Base-by-base conservation (phyloP, 805 yeast genomes). In the Saccharomyces cerevisiae region DNA sequence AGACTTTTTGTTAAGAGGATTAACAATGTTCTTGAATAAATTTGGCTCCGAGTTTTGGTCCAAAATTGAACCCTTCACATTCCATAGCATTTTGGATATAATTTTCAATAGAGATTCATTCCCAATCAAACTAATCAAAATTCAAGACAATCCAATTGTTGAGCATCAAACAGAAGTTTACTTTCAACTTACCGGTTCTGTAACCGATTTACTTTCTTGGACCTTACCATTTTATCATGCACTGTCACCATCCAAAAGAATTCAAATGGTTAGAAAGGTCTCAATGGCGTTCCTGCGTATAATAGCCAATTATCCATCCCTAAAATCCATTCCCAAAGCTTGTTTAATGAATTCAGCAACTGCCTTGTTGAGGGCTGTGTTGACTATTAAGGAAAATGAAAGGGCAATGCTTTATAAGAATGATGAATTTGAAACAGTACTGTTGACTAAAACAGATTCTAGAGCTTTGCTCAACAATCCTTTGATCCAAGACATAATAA, bases 131-230 rank as follows among this genome's bases (percentile, higher is more conserved):
- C 62, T 84, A 47, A 51, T 61, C 60, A 49, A 56, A 48, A 57
- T 66, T 14, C 68, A 69, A 51, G 61, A 64, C 26, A 61, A 59
- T 14, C 52, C 63, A 1, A 54, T 65, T 2, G 65, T 71, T 1
- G 57, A 64, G 11, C 67, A 68, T 32, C 73, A 68, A 9, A 47
- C 60, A 3, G 67, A 70, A 14, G 66, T 70, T 1, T 63, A 50
- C 17, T 56, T 66, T 32, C 56, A 63, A 1, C 55, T 59, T n/a
- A 51, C 56, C 2, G 72, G 74, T 3, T 64, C 72, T 9, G 60
- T 77, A 6, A 60, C 74, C 4, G 83, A 81, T 61, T 57, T 82
- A 53, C 61, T 80, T 2, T 68, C 73, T n/a, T 85, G 91, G 91
- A 76, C 81, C 36, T 64, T 68, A 24, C 69, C 76, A 1, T 73